phyloP scores from a whole-genome alignment of 2,329 filamentous ascomycete genomes.

The Pezicula rhizophila region DNA sequence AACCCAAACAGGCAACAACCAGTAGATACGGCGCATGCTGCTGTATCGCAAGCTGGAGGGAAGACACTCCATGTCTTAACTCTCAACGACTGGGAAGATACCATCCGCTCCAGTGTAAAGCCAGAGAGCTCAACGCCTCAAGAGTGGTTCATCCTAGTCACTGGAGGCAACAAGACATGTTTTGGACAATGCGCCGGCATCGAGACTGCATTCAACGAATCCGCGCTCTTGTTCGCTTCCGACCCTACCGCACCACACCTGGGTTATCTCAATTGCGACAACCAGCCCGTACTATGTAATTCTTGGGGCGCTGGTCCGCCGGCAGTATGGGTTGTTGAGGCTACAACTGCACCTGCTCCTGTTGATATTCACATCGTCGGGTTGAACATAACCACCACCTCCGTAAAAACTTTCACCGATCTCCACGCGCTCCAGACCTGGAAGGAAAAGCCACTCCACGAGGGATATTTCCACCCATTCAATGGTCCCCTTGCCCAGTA shows the following conservation, averaged over 20 bases:
- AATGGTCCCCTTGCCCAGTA: conserved; percentile 60
- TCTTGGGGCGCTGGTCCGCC: conserved; percentile 62
- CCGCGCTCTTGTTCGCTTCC: conserved; percentile 56
- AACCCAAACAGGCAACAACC: conserved; percentile 34
- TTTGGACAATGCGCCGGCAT: conserved; percentile 56
- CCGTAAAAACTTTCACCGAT: conserved; percentile 55
- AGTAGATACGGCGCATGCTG: conserved; percentile 35
- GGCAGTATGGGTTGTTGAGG: conserved; percentile 59
- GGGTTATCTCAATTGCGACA: conserved; percentile 67
- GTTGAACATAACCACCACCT: conserved; percentile 65
- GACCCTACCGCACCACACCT: conserved; percentile 59
- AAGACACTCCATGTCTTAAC: conserved; percentile 53
- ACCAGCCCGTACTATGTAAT: conserved; percentile 70
- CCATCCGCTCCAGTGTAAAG: conserved; percentile 56
- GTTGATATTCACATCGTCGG: conserved; percentile 59
- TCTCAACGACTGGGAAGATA: conserved; percentile 65
- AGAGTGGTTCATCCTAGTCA: conserved; percentile 72
- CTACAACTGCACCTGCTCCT: conserved; percentile 58
- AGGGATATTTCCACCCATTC: conserved; percentile 72
- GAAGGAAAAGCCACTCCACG: conserved; percentile 40
- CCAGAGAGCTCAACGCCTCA: conserved; percentile 55
- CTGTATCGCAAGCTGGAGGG: conserved; percentile 44
- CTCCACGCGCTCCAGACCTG: conserved; percentile 51
- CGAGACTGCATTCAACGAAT: conserved; percentile 62
- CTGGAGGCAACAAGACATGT: conserved; percentile 73